Percentiles rank a stretch among this genome's conserved stretches.
Evolutionary conservation across 805 yeast species (phyloP).

Genomic region (Candida nemodendra): DNA sequence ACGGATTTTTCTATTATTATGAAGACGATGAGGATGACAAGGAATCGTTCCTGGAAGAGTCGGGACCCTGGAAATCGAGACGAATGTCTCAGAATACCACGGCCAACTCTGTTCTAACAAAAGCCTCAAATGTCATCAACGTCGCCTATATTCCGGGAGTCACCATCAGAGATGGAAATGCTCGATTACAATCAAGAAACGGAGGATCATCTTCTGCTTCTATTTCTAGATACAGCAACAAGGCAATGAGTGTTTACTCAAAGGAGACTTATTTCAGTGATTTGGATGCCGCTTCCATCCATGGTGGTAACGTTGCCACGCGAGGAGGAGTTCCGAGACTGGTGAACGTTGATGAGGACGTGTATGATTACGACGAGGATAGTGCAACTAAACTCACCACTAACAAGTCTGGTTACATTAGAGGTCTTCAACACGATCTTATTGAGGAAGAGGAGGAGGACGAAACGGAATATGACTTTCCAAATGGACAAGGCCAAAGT

Average conservation of each 20-base stretch:
- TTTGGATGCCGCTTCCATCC: slow-evolving; percentile 32
- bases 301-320: slow-evolving; percentile 32
- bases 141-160: slow-evolving; percentile 96
- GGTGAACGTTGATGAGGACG: slow-evolving; percentile 28
- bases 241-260: slow-evolving; percentile 29
- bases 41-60: slow-evolving; percentile 19
- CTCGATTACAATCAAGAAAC: slow-evolving; percentile 14
- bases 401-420: slow-evolving; percentile 20
- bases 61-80: slow-evolving; percentile 21
- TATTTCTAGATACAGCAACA: slow-evolving; percentile 14
- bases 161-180: slow-evolving; percentile 51
- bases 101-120: slow-evolving; percentile 68
- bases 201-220: slow-evolving; percentile 19
- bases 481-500: neutral
- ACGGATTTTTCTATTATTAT: slow-evolving; percentile 31
- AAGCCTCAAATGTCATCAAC: slow-evolving; percentile 85
- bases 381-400: slow-evolving; percentile 8
- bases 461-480: slow-evolving; percentile 6
- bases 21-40: slow-evolving; percentile 28
- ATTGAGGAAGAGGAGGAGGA: slow-evolving; percentile 26
- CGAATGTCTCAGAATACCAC: slow-evolving; percentile 31
- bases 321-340: slow-evolving; percentile 27
- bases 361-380: slow-evolving; percentile 22
- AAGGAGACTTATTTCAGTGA: slow-evolving; percentile 35
- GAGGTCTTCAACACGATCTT: slow-evolving; percentile 21